These are phyloP conservation scores for Hyphopichia burtonii DNA, from an alignment of 1,139 yeast genomes.

Conservation along the genomic window DNA sequence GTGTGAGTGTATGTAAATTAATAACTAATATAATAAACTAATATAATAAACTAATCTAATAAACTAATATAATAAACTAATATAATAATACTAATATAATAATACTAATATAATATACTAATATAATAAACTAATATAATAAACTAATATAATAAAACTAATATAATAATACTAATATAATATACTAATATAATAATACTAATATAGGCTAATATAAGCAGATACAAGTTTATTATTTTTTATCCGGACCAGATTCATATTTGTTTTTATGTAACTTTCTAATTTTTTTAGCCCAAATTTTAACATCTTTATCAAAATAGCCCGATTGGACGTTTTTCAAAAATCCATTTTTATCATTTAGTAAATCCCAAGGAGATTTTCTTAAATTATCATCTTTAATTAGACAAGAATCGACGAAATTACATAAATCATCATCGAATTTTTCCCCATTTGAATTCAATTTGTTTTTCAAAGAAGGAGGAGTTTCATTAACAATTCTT, in stretches of 20 bases:
- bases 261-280: slow-evolving; percentile 30
- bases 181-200: no score
- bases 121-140: no score
- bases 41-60: no score
- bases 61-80: no score
- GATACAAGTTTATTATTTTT: no score
- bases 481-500: slow-evolving; percentile 88
- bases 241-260: slow-evolving; percentile 4
- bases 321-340: slow-evolving; percentile 43
- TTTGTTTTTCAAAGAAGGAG: slow-evolving; percentile 59
- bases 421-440: slow-evolving; percentile 47
- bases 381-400: slow-evolving; percentile 62
- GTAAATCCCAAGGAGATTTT: slow-evolving; percentile 60
- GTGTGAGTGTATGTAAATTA: background rate
- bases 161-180: no score
- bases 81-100: background rate
- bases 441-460: slow-evolving; percentile 22
- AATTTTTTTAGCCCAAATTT: slow-evolving; percentile 50
- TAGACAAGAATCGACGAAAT: slow-evolving; percentile 69
- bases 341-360: slow-evolving; percentile 41
- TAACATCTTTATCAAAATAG: slow-evolving; percentile 42
- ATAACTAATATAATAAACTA: no score
- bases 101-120: no score
- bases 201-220: no score
- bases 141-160: no score